Base-by-base conservation (phyloP, 2,329 filamentous ascomycete species). In the Penicillium fuscoglaucum region DNA sequence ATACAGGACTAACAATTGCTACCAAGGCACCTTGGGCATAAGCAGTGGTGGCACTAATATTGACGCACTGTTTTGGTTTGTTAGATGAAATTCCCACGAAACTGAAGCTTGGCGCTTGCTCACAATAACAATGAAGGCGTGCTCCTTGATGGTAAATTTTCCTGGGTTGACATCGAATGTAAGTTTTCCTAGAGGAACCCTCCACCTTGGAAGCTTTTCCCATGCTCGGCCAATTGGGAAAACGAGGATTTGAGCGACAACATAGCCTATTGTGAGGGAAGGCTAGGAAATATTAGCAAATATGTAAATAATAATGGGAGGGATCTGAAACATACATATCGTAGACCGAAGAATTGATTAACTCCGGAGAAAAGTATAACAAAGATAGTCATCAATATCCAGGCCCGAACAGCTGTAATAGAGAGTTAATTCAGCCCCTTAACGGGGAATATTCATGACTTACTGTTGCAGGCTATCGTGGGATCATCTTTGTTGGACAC, bases 401-500 rank as follows among this genome's bases (percentile, higher is more conserved):
- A 73, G 10, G 70, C 68, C 40, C 71, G 68, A 19, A 73, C 63
- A 21, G 70, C 70, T 73, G 44, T 9, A 8, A 50, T 41, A 13
- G 26, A 15, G 24, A 9, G 15, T 45, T 37, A 29, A 19, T 41
- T n/a, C 9, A 13, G 15, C 2, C 3, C 10, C 4, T 17, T 13
- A n/a, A 26, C 19, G 1, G 6, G 7, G 3, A 6, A 15, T 3
- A 19, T 57, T 62, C 60, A 21, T 29, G 1, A 26, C 41, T 29
- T 29, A 74, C 72, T 74, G 40, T 66, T 74, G 62, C 72, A 74
- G 2, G 66, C 61, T 13, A 69, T 65, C 7, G 43, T 71, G 8
- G 72, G 68, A 39, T 72, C 70, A 59, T 74, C 72, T 19, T 69
- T 74, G 43, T 74, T 75, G 1, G 68, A 61, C 1, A 75, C 72